Percentiles rank a stretch among this genome's conserved stretches.
These are phyloP conservation scores for Cucumis melo DNA, from an alignment of 306 rosid species.

Conservation along the genomic window DNA sequence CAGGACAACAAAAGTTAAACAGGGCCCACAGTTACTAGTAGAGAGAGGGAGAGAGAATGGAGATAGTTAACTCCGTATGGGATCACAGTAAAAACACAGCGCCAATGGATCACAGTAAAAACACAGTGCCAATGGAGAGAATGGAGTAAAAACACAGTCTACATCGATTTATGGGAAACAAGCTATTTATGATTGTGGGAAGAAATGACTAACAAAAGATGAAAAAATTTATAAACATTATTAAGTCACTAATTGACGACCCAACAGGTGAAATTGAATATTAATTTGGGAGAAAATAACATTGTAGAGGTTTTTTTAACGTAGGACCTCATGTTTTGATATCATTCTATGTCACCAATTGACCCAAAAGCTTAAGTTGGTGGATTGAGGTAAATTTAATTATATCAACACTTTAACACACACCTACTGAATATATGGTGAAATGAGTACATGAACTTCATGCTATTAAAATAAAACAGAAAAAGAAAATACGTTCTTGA, in stretches of 20 bases:
- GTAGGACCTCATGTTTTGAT: no score
- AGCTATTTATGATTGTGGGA: neutral
- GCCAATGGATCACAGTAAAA: neutral
- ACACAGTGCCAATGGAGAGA: no score
- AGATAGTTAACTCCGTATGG: neutral
- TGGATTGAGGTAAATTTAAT: no score
- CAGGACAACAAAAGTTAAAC: conserved; percentile 86
- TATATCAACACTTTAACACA: no score
- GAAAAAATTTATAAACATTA: neutral
- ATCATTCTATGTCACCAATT: no score
- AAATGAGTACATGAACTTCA: neutral
- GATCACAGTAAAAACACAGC: neutral
- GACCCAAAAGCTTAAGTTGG: no score
- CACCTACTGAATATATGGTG: neutral
- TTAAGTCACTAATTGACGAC: no score
- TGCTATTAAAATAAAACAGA: neutral
- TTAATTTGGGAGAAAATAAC: no score
- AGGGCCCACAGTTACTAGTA: conserved; percentile 86
- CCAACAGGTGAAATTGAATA: no score
- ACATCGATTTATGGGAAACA: neutral
- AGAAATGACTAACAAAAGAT: neutral
- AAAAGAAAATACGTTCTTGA: neutral
- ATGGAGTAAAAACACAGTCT: no score
- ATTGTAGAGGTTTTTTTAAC: no score
- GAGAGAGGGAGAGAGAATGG: neutral